Base-by-base conservation (phyloP, 2,329 filamentous ascomycete species). In the Colletotrichum melonis region DNA sequence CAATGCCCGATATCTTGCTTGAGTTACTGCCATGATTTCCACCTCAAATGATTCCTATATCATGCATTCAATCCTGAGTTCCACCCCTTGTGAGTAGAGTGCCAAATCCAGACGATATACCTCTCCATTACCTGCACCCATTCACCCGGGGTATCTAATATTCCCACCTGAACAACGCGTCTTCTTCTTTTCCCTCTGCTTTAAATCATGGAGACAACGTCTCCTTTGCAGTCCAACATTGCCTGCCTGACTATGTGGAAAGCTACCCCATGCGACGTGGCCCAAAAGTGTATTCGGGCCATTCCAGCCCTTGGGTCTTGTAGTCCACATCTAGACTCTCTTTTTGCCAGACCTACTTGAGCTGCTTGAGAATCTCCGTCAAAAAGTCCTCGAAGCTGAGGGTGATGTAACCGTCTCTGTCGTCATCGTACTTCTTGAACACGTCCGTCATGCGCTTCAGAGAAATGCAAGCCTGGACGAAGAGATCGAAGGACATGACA, bases 381-480 rank as follows among this genome's bases (percentile, higher is more conserved):
- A 95, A 84, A 81, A 95, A 95, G 78, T 95, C 93, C 84, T 95
- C 93, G 78, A 95, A 95, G 81, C 92, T 94, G 67, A 95, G 84
- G 4, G 93, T 95, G 77, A 95, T 94, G 82, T 95, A 98, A 1
- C 97, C 97, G 84, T 98, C 97, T 55, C 97, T 91, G 83, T 99
- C 97, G 79, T 97, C 94, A 78, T 99, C 97, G 82, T 98, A 99
- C 84, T 95, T 96, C 88, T 99, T 99, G 83, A 99, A 99, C 32
- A 98, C 95, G 83, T 99, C 97, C 73, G 97, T 99, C 96, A 99
- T 98, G 78, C 97, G 90, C 89, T 98, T 98, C 79, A 99, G 87
- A 78, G 92, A 95, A 81, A 99, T 98, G 83, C 97, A 98, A 65
- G 95, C 95, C 87, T 99, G 97, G 74, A 99, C 97, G 80, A 99